These are phyloP conservation scores for Phytopythium kandeliae DNA, from an alignment of 352 stramenopile species.

Conservation along the genomic window DNA sequence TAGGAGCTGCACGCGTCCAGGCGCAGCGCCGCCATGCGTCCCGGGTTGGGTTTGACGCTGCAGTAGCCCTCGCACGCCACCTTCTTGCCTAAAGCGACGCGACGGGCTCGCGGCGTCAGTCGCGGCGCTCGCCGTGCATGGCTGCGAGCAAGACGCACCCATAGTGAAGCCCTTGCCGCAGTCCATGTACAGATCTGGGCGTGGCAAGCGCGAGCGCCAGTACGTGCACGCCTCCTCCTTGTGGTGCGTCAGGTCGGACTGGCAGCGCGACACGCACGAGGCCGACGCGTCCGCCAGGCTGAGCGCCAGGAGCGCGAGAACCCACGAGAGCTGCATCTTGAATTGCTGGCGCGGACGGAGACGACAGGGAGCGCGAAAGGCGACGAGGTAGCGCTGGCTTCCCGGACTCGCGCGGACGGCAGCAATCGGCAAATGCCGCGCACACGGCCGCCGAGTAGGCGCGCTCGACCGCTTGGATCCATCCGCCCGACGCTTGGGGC, in stretches of 20 bases:
- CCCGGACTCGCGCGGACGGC: neutral
- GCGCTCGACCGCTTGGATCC: no score
- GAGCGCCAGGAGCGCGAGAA: constrained; percentile 8
- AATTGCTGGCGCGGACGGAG: no score
- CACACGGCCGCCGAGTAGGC: no score
- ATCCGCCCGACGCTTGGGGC: constrained; percentile 1
- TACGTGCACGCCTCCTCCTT: constrained; percentile 30
- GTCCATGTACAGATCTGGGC: constrained; percentile 47
- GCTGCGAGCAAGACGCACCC: neutral
- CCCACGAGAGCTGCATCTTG: constrained; percentile 32
- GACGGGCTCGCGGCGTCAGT: no score
- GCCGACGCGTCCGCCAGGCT: constrained; percentile 9
- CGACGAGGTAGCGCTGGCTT: no score
- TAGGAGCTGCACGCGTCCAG: constrained; percentile 37
- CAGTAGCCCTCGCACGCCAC: constrained; percentile 37
- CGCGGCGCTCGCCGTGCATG: no score
- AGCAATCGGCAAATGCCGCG: constrained; percentile 2
- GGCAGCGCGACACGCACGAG: constrained; percentile 25
- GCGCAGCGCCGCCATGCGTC: constrained; percentile 26
- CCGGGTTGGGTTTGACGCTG: constrained; percentile 12
- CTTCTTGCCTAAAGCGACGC: constrained; percentile 23
- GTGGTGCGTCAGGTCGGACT: constrained; percentile 35
- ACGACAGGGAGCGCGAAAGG: no score
- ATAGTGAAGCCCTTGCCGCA: constrained; percentile 39
- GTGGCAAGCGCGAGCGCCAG: constrained; percentile 35